These are phyloP conservation scores for Pyracantha coccinea DNA, from an alignment of 331 rosid genomes.

Conservation along the genomic window DNA sequence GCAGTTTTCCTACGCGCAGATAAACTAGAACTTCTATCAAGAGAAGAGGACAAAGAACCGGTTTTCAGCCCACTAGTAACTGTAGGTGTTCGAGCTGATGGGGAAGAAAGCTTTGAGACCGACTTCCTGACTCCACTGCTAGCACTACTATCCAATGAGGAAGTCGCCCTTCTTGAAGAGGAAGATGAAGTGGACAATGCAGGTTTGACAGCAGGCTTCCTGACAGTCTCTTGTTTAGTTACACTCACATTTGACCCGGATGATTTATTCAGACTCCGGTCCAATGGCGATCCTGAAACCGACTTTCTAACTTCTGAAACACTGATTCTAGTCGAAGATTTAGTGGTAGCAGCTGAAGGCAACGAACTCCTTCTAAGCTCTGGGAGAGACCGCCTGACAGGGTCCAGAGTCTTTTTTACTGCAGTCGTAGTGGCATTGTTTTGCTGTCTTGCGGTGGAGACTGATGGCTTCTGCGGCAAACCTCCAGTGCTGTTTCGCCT, in stretches of 20 bases:
- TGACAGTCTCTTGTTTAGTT: conserved; percentile 28
- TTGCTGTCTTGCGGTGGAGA: conserved; percentile 28
- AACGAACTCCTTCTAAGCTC: conserved; percentile 63
- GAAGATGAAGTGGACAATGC: conserved; percentile 35
- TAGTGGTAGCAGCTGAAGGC: conserved; percentile 36
- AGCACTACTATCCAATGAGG: conserved; percentile 53
- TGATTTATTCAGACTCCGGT: conserved; percentile 30
- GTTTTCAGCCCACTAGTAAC: conserved; percentile 49
- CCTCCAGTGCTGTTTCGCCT: conserved; percentile 80
- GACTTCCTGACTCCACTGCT: conserved; percentile 52
- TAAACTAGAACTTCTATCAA: neutral
- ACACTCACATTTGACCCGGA: conserved; percentile 27
- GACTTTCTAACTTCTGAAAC: conserved; percentile 38
- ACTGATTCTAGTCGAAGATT: conserved; percentile 25
- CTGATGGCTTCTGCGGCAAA: conserved; percentile 44
- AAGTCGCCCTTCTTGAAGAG: conserved; percentile 37
- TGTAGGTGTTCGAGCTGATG: conserved; percentile 43
- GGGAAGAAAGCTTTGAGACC: conserved; percentile 50
- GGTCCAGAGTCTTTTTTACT: conserved; percentile 28
- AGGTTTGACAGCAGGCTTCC: conserved; percentile 37
- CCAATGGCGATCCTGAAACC: conserved; percentile 22
- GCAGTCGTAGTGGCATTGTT: conserved; percentile 18
- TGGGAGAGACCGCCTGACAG: conserved; percentile 59
- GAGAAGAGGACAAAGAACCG: conserved; percentile 48
- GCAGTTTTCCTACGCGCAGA: conserved; percentile 56